These are phyloP conservation scores for Cryphonectria parasitica DNA, from an alignment of 2,329 filamentous ascomycete species.

Conservation along the genomic window DNA sequence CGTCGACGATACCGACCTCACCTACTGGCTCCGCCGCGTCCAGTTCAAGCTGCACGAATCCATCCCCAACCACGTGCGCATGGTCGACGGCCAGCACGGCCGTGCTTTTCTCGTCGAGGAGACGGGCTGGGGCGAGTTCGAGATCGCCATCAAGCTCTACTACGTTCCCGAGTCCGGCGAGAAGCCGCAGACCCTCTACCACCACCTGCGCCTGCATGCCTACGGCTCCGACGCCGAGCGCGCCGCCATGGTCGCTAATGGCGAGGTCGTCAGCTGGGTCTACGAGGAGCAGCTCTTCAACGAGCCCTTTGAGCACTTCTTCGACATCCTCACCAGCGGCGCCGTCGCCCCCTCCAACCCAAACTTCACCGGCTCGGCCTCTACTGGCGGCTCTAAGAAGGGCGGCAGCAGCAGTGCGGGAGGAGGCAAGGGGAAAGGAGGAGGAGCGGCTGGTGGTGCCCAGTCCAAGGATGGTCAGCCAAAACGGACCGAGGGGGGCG, in stretches of 20 bases:
- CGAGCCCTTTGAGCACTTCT: conserved; percentile 92
- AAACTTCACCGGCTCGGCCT: conserved; percentile 16
- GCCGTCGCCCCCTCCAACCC: conserved; percentile 51
- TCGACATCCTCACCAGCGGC: conserved; percentile 80
- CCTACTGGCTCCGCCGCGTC: conserved; percentile 94
- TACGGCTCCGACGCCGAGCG: conserved; percentile 82
- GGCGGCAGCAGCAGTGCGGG: conserved; percentile 46
- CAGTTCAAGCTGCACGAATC: conserved; percentile 99
- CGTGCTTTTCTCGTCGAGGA: conserved; percentile 82
- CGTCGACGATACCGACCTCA: conserved; percentile 86
- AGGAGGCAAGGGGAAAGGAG: conserved; percentile 62
- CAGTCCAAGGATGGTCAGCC: conserved; percentile 39
- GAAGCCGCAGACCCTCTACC: conserved; percentile 95
- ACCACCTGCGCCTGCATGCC: conserved; percentile 87
- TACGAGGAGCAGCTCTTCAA: conserved; percentile 98
- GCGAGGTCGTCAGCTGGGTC: conserved; percentile 74
- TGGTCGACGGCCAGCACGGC: conserved; percentile 72
- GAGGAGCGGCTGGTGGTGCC: conserved; percentile 39
- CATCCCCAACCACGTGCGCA: conserved; percentile 87
- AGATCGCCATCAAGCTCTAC: conserved; percentile 93
- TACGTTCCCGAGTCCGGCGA: conserved; percentile 86
- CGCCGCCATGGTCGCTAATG: conserved; percentile 60
- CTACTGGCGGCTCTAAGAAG: conserved; percentile 46
- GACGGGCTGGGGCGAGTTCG: conserved; percentile 98
- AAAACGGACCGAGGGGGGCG: conserved; percentile 50